Evolutionary conservation across 768 basidiomycete species (phyloP).

Genomic region (Russula vinacea): DNA sequence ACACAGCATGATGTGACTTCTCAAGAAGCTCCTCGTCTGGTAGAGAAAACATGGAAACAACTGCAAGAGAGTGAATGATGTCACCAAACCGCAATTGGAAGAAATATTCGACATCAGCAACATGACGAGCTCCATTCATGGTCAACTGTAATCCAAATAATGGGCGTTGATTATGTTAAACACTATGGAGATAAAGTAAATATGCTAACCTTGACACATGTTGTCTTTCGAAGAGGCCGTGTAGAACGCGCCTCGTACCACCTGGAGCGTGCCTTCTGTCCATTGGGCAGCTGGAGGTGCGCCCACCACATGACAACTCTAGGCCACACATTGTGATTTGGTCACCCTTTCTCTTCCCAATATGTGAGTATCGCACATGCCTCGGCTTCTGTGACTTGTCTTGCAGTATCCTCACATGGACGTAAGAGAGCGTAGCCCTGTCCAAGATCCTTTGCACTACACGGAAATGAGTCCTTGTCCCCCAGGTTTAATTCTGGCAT

Average conservation of each 20-base stretch:
- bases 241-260: neutral
- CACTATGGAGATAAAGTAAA: neutral
- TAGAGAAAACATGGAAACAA: neutral
- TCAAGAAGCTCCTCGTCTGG: neutral
- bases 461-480: neutral
- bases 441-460: neutral
- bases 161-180: no score
- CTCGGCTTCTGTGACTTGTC: neutral
- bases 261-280: neutral
- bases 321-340: neutral
- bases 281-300: neutral
- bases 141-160: no score
- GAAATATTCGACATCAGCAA: neutral
- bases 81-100: neutral
- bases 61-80: neutral
- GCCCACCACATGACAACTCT: neutral
- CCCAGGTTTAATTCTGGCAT: neutral
- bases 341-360: neutral
- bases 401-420: neutral
- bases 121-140: neutral
- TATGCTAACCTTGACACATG: neutral
- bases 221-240: neutral
- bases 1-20: neutral
- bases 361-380: neutral
- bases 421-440: neutral